A percentile compares a stretch with the other conserved stretches of the same genome.
Conservation (phyloP, 1,139 yeast genomes). For the Protomyces lactucae-debilis region DNA sequence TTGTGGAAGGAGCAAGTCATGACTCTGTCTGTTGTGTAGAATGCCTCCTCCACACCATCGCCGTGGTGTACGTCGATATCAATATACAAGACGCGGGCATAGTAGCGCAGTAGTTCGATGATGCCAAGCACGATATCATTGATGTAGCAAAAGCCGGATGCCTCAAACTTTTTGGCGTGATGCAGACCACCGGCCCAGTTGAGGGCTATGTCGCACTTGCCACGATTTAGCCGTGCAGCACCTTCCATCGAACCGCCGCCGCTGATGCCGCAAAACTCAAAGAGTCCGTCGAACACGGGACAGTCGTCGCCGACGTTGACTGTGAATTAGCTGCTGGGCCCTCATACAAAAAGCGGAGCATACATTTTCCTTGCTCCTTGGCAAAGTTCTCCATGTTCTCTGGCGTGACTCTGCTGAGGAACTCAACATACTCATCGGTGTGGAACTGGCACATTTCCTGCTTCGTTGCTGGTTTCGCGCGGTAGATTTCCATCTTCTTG, state of each 20-base stretch:
- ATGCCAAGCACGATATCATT: conserved; percentile 88
- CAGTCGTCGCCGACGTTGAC: conserved; percentile 95
- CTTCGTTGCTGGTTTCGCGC: conserved; percentile 96
- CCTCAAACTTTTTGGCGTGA: conserved; percentile 93
- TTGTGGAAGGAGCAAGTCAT: conserved; percentile 98
- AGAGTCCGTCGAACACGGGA: conserved; percentile 93
- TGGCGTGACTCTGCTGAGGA: conserved; percentile 86
- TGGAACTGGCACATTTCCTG: conserved; percentile 99
- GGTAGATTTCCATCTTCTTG: conserved; percentile 92
- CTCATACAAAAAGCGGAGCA: background rate
- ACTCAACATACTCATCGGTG: conserved; percentile 94
- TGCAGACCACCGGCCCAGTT: conserved; percentile 91
- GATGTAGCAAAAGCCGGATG: conserved; percentile 91
- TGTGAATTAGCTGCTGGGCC: background rate
- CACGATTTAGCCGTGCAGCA: conserved; percentile 84
- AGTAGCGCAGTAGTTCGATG: conserved; percentile 79
- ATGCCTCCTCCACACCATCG: conserved; percentile 98
- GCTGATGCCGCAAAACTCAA: conserved; percentile 87
- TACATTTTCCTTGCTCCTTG: conserved; percentile 78
- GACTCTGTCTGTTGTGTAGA: conserved; percentile 91
- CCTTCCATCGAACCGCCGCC: conserved; percentile 99
- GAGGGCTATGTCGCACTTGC: conserved; percentile 91
- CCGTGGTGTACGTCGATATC: conserved; percentile 98
- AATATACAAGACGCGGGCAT: conserved; percentile 89
- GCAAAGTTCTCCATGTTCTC: conserved; percentile 87